Percentiles rank a stretch among this genome's conserved stretches.
Evolutionary conservation across 2,329 filamentous ascomycete species (phyloP).

Genomic region (Coniochaeta sp.): DNA sequence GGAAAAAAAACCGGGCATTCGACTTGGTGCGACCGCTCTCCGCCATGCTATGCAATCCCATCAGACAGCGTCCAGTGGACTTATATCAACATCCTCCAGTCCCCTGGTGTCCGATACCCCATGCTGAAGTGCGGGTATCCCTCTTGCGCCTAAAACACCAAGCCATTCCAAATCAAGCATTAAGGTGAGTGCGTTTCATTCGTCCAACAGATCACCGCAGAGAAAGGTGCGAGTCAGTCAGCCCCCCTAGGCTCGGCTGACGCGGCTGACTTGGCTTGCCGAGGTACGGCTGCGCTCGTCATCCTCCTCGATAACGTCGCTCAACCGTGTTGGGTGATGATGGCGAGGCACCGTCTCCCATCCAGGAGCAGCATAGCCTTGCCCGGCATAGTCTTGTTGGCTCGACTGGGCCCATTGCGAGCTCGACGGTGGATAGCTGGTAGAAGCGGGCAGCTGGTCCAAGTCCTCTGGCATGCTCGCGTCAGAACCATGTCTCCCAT

Average conservation of each 20-base stretch:
- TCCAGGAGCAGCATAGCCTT: conserved; percentile 57
- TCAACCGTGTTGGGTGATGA: conserved; percentile 81
- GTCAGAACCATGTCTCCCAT: conserved; percentile 40
- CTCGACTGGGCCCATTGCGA: conserved; percentile 36
- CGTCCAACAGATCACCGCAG: background rate
- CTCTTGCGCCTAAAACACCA: background rate
- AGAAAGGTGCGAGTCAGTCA: background rate
- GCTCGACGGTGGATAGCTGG: conserved; percentile 26
- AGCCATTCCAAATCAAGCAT: background rate
- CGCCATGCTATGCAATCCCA: background rate
- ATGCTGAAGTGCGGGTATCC: background rate
- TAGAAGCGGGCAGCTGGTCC: conserved; percentile 30
- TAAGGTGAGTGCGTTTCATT: background rate
- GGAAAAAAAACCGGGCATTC: background rate
- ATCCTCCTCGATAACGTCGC: conserved; percentile 81
- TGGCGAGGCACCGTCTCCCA: conserved; percentile 76
- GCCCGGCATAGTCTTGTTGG: conserved; percentile 56
- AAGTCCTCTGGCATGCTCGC: conserved; percentile 47
- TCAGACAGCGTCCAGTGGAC: background rate
- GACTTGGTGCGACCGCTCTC: background rate
- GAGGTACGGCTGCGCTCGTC: conserved; percentile 75
- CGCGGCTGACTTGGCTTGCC: conserved; percentile 53
- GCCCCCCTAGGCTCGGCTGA: conserved; percentile 12
- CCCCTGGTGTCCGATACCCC: background rate
- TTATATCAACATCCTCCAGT: background rate